Base-by-base conservation (phyloP, 306 rosid species). In the Biancaea sappan region DNA sequence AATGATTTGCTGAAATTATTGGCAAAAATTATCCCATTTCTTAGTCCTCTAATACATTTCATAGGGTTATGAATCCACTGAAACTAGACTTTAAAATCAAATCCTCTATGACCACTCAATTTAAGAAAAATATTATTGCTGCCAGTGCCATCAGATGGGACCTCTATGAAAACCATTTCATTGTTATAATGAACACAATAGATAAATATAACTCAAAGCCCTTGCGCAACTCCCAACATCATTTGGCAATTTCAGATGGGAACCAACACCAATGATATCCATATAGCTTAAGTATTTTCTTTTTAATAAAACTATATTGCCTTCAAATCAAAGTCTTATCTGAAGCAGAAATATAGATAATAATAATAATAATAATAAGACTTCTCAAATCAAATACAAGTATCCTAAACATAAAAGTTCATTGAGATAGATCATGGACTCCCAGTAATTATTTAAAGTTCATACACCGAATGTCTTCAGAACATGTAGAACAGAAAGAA, bases 121-220 rank as follows among this genome's bases (percentile, higher is more conserved):
- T 40, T 16, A 50, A 59, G 22, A 11, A 26, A 57, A 58, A 38
- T 11, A 21, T 11, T 44, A 54, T 38, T 72, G 37, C 40, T 32
- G 70, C 37, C 40, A 63, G 37, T 61, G 72, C 89, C 94, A 87
- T 86, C 88, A 83, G 88, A 83, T 66, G 87, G 84, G 83, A 83
- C 79, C 63, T 71, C 43, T 28, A 68, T 75, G 44, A 25, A 48
- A 69, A 40, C 67, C 57, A 51, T 89, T 89, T 69, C 88, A 79
- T 77, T 66, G 82, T 67, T 54, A n/a, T n/a, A n/a, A n/a, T n/a
- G n/a, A n/a, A n/a, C n/a, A n/a, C n/a, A n/a, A n/a, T n/a, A n/a
- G n/a, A n/a, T n/a, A n/a, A n/a, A n/a, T n/a, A n/a, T n/a, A n/a
- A n/a, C n/a, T n/a, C n/a, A n/a, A n/a, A n/a, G n/a, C n/a, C n/a